Evolutionary conservation across 345 rosid genomes (phyloP).

Genomic region (Eucalyptus sideroxylon): DNA sequence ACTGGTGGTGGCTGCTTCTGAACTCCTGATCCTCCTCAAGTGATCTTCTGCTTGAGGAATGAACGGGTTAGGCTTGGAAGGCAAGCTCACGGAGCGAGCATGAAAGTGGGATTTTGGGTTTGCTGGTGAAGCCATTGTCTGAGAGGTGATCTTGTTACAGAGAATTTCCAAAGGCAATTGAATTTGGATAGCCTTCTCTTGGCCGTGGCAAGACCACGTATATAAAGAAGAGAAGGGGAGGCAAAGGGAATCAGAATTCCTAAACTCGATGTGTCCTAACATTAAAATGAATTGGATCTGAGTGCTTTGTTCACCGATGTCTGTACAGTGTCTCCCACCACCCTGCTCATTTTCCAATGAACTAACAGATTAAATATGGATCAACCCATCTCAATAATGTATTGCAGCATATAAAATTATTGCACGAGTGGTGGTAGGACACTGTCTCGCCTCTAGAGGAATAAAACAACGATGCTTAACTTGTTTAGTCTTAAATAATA

Average conservation of each 20-base stretch:
- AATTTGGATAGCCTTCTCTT: background rate
- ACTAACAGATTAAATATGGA: background rate
- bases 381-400: background rate
- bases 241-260: background rate
- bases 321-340: background rate
- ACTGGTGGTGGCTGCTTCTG: background rate
- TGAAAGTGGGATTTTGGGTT: background rate
- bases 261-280: background rate
- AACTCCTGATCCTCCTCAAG: background rate
- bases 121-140: background rate
- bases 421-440: background rate
- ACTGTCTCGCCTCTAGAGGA: background rate
- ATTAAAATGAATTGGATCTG: background rate
- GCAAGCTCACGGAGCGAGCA: background rate
- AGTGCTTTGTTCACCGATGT: background rate
- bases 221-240: background rate
- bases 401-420: background rate
- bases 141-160: background rate
- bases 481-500: background rate
- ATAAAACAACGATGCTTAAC: background rate
- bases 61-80: slow-evolving; percentile 7
- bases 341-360: background rate
- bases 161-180: background rate
- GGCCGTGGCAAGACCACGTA: background rate
- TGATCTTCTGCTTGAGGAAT: slow-evolving; percentile 5